Percentiles rank a stretch among this genome's conserved stretches.
These are phyloP conservation scores for Caloboletus inedulis DNA, from an alignment of 1,284 basidiomycete species.

Conservation along the genomic window DNA sequence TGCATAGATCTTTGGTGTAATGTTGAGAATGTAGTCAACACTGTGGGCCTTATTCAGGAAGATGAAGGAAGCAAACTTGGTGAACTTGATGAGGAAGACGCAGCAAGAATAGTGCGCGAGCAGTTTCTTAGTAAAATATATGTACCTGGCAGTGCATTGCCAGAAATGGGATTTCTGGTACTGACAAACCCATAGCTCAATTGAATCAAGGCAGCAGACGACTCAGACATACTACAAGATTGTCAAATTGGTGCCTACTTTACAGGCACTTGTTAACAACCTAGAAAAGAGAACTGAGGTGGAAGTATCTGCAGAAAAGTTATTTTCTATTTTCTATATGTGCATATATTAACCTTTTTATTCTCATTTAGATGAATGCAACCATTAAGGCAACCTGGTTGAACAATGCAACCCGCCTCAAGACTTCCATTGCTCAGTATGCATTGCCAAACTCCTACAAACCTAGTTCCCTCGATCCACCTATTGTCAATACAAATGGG, in stretches of 20 bases:
- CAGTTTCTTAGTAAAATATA: no score
- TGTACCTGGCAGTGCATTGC: no score
- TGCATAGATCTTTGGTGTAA: slow-evolving; percentile 6
- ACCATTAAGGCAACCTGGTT: neutral
- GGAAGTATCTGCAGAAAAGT: neutral
- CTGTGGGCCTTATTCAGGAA: no score
- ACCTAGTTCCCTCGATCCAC: neutral
- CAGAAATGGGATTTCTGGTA: no score
- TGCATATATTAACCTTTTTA: neutral
- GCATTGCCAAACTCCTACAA: neutral
- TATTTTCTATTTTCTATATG: neutral
- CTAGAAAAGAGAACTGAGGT: no score
- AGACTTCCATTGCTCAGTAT: neutral
- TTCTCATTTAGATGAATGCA: neutral
- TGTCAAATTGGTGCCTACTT: no score
- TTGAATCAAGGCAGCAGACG: neutral
- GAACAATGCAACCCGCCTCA: neutral
- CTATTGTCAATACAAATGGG: neutral
- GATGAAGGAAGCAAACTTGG: no score
- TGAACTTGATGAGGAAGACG: no score
- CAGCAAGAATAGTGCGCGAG: no score
- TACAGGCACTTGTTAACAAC: no score
- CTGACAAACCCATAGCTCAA: neutral
- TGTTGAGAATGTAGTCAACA: neutral
- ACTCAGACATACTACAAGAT: neutral